phyloP scores from a whole-genome alignment of 306 rosid species.

The Castanea sativa region DNA sequence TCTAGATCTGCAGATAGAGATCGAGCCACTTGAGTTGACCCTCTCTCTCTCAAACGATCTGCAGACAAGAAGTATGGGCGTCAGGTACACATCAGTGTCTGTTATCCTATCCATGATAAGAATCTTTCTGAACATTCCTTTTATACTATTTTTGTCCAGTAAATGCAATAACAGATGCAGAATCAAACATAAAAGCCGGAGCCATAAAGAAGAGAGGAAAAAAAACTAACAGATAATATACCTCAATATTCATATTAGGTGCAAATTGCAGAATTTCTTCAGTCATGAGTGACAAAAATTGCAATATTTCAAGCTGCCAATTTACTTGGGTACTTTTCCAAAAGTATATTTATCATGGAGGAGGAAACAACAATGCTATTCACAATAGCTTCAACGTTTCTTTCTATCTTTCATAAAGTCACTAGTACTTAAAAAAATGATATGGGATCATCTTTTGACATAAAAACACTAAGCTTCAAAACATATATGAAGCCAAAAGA shows the following conservation, averaged over 20 bases:
- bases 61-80: too few relatives aligned
- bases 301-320: background rate
- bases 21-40: too few relatives aligned
- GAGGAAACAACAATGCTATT: background rate
- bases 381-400: background rate
- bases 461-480: slow-evolving; percentile 14
- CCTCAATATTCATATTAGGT: background rate
- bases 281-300: background rate
- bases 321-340: background rate
- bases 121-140: background rate
- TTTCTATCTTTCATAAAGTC: background rate
- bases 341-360: background rate
- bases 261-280: background rate
- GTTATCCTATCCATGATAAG: background rate
- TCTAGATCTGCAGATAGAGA: too few relatives aligned
- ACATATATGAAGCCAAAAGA: slow-evolving; percentile 16
- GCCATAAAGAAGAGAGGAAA: background rate
- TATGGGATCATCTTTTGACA: background rate
- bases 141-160: background rate
- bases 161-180: background rate
- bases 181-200: background rate
- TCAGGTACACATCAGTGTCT: background rate
- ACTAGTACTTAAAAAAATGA: background rate
- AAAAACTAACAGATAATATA: background rate
- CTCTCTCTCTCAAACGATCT: too few relatives aligned